phyloP scores from a whole-genome alignment of 371 early-diverging fungal species.

The Batkoa obscura region DNA sequence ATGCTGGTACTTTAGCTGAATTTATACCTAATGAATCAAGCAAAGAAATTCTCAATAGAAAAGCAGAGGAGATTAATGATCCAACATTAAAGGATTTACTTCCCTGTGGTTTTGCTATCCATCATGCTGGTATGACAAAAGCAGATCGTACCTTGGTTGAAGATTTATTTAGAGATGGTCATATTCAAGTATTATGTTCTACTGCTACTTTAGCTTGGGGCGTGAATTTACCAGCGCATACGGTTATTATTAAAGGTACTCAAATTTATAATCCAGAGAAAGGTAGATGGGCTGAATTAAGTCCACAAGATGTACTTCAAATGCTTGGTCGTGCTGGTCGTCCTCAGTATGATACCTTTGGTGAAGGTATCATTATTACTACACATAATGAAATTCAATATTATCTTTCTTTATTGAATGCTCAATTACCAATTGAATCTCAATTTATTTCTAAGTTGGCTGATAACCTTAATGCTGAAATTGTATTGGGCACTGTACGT shows the following conservation, averaged over 20 bases:
- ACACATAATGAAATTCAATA: constrained; percentile 79
- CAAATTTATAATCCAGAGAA: constrained; percentile 91
- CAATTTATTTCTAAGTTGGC: constrained; percentile 75
- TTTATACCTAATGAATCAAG: constrained; percentile 65
- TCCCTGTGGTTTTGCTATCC: constrained; percentile 91
- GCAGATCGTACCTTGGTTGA: constrained; percentile 89
- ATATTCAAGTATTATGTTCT: constrained; percentile 86
- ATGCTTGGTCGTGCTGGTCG: constrained; percentile 99
- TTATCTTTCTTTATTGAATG: constrained; percentile 84
- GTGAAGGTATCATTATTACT: constrained; percentile 96
- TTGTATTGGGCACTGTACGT: constrained; percentile 82
- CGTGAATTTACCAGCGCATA: constrained; percentile 99
- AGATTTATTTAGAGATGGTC: constrained; percentile 78
- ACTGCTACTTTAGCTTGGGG: constrained; percentile 99
- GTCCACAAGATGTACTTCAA: constrained; percentile 92
- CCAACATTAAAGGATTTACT: constrained; percentile 66
- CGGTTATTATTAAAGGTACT: constrained; percentile 98
- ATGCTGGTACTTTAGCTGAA: constrained; percentile 58
- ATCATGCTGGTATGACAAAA: constrained; percentile 98
- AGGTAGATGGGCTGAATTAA: constrained; percentile 83
- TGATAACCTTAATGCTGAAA: constrained; percentile 93
- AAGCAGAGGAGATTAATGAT: constrained; percentile 64
- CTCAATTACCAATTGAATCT: constrained; percentile 95
- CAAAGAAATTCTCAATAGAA: constrained; percentile 64
- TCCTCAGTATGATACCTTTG: constrained; percentile 93